A percentile compares a stretch with the other conserved stretches of the same genome.
Conservation (phyloP, 75 land plant genomes). For the Sequoia sempervirens region DNA sequence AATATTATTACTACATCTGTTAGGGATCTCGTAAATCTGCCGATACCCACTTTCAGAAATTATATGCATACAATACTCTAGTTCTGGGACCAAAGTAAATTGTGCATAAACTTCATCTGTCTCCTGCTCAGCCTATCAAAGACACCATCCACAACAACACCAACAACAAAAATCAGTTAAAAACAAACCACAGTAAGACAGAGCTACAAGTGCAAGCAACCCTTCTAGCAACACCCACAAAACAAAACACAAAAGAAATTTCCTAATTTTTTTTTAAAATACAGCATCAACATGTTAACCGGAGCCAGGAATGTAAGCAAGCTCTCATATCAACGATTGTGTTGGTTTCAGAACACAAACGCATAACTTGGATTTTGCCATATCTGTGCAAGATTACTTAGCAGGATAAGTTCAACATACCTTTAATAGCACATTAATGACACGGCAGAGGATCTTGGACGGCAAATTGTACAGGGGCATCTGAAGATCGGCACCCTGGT, state of each 20-base stretch:
- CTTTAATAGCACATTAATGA: conserved; percentile 50
- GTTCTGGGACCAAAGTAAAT: conserved; percentile 63
- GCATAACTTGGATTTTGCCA: background rate
- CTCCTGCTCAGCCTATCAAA: conserved; percentile 84
- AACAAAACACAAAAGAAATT: background rate
- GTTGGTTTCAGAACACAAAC: background rate
- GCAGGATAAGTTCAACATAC: conserved; percentile 14
- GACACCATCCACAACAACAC: background rate
- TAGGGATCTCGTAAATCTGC: background rate
- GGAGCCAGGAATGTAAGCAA: background rate
- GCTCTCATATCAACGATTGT: background rate
- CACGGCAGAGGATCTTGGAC: conserved; percentile 72
- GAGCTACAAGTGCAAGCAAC: background rate
- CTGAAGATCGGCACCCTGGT: conserved; percentile 57
- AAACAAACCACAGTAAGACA: background rate
- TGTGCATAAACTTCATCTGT: conserved; percentile 95
- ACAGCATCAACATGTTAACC: background rate
- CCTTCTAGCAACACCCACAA: background rate
- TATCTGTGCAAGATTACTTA: background rate
- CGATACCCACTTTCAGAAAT: background rate
- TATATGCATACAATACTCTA: conserved; percentile 27
- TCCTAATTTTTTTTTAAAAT: too few relatives aligned
- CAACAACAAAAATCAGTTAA: background rate
- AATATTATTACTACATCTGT: background rate
- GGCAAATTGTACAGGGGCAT: conserved; percentile 70